Evolutionary conservation across 2,329 filamentous ascomycete genomes (phyloP).

Genomic region (Aquanectria penicillioides): DNA sequence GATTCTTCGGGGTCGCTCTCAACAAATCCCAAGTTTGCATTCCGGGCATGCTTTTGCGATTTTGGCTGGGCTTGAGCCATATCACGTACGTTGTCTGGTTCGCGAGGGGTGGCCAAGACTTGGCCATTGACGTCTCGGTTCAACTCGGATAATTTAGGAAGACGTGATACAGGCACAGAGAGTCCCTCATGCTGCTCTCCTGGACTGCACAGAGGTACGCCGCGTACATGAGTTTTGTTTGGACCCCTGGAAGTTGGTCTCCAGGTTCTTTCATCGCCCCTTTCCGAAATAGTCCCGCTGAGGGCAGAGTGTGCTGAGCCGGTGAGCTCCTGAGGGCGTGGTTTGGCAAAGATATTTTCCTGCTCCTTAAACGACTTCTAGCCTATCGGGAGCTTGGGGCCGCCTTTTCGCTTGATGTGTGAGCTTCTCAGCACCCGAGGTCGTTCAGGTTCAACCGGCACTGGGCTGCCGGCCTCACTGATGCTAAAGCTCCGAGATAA

Average conservation of each 20-base stretch:
- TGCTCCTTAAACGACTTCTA: not conserved
- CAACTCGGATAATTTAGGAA: conserved; percentile 2
- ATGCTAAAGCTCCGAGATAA: conserved; percentile 39
- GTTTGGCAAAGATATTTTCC: too few relatives aligned
- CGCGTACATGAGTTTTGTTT: not conserved
- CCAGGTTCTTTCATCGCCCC: conserved; percentile 17
- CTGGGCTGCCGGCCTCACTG: conserved; percentile 41
- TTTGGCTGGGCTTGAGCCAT: not conserved
- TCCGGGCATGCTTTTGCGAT: not conserved
- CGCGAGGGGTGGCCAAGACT: conserved; percentile 29
- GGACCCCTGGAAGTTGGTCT: conserved; percentile 6
- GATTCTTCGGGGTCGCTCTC: not conserved
- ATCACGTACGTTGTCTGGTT: conserved; percentile 5
- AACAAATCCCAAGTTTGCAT: not conserved
- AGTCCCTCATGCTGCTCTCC: not conserved
- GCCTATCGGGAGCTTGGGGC: not conserved
- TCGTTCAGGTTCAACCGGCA: conserved; percentile 23
- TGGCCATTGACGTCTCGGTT: conserved; percentile 29
- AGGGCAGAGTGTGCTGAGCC: too few relatives aligned
- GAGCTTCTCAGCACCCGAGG: not conserved
- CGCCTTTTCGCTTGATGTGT: not conserved
- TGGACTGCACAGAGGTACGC: not conserved
- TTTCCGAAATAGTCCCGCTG: conserved; percentile 11
- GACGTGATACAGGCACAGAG: not conserved
- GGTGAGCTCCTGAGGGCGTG: too few relatives aligned